Conservation (phyloP, 441 rosid genomes). For the Jatropha podagrica region DNA sequence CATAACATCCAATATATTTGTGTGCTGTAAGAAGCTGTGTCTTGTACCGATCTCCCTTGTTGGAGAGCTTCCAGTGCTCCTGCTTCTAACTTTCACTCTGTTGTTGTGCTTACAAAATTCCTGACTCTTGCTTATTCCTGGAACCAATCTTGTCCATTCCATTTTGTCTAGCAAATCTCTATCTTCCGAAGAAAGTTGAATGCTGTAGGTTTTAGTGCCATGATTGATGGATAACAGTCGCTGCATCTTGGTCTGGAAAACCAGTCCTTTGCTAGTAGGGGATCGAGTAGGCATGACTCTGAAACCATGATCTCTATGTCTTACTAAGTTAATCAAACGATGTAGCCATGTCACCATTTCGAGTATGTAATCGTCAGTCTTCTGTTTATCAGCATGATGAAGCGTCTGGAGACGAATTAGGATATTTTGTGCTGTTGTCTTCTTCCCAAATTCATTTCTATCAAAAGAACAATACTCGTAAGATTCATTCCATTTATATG, state of each 20-base stretch:
- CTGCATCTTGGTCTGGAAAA: constrained; percentile 32
- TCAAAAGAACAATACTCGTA: constrained; percentile 10
- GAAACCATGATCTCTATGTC: constrained; percentile 42
- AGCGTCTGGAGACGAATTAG: constrained; percentile 75
- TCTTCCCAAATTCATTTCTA: constrained; percentile 69
- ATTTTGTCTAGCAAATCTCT: constrained; percentile 47
- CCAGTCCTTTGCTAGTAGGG: constrained; percentile 31
- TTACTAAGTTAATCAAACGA: constrained; percentile 50
- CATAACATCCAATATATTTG: constrained; percentile 49
- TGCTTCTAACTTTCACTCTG: constrained; percentile 44
- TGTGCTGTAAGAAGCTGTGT: constrained; percentile 16
- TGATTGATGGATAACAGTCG: constrained; percentile 27
- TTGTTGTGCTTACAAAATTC: constrained; percentile 43
- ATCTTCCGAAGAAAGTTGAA: constrained; percentile 58
- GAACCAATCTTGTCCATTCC: constrained; percentile 40
- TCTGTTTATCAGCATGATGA: constrained; percentile 70
- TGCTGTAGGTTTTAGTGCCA: constrained; percentile 25
- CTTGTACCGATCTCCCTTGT: constrained; percentile 27
- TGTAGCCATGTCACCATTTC: constrained; percentile 74
- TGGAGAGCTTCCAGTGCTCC: constrained; percentile 73
- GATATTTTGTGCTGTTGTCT: constrained; percentile 33
- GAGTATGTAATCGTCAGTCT: constrained; percentile 63
- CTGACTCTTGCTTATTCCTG: constrained; percentile 69
- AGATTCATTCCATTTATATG: background rate
- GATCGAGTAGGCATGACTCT: constrained; percentile 29